Percentiles rank a stretch among this genome's conserved stretches.
phyloP scores from a whole-genome alignment of 345 rosid species.

The Populus pruinosa region DNA sequence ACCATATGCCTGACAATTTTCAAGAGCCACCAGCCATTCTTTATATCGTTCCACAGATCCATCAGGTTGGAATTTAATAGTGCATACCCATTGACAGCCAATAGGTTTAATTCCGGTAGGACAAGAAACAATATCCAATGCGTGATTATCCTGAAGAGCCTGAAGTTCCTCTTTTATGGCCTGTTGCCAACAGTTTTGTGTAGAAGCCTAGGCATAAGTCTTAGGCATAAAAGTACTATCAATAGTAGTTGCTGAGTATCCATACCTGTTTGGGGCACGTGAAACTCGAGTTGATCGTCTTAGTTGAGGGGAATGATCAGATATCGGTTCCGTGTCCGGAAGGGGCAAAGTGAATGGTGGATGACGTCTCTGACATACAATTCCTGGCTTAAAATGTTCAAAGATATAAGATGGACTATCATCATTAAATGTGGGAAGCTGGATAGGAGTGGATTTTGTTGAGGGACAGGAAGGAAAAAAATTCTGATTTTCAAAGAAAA shows the following conservation, averaged over 20 bases:
- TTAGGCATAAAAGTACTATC: not conserved
- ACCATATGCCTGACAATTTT: not conserved
- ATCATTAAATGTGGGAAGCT: not conserved
- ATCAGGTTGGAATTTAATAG: not conserved
- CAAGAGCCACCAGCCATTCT: not conserved
- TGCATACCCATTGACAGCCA: not conserved
- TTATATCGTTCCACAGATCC: not conserved
- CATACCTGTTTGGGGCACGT: not conserved
- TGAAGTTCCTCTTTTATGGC: not conserved
- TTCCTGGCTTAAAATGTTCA: too few species aligned
- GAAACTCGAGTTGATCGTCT: too few species aligned
- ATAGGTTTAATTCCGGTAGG: not conserved
- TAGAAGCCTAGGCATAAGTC: not conserved
- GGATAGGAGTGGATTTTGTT: not conserved
- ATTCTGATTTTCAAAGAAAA: not conserved
- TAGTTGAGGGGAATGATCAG: not conserved
- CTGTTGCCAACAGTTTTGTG: not conserved
- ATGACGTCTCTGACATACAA: not conserved
- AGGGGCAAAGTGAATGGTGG: not conserved
- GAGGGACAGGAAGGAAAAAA: not conserved
- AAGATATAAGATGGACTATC: too few species aligned
- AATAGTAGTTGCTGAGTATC: not conserved
- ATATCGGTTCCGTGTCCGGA: not conserved
- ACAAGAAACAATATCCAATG: not conserved
- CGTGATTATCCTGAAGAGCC: too few species aligned